Base-by-base conservation (phyloP, 2,329 filamentous ascomycete species). In the Penicillium sp. region DNA sequence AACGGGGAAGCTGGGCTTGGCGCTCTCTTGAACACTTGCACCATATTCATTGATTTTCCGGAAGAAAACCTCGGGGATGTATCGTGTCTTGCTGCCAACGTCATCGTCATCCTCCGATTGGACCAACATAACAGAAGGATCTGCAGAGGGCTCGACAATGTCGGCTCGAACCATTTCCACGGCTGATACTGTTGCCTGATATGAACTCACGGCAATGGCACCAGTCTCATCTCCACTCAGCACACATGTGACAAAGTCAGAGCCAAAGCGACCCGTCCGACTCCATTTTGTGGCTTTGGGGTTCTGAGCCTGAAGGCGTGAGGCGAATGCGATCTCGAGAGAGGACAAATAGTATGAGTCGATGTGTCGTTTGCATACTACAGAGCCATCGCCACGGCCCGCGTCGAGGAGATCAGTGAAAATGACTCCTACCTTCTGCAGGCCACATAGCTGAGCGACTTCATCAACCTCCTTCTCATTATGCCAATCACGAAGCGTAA, bases 1-100 rank as follows among this genome's bases (percentile, higher is more conserved):
- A 52, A 97, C 93, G 0, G 95, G 95, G 76, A 99, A 99, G 49
- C 91, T 88, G 0, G 95, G 95, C 75, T 97, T 98, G 26, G 95
- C 95, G 70, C 97, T 98, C 77, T 98, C 92, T 75, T 97, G 95
- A 7, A 98, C 95, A 69, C 94, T 97, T 65, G 90, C 92, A 37
- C 93, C 93, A 73, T 99, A 97, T 76, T 99, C 94, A 77, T 99
- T 99, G 77, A 97, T 92, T 68, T 87, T 89, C 63, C 94, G 88
- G 80, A 96, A 99, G 79, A 98, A 99, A 4, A 99, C 94, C 72
- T 99, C 95, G 0, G 95, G 95, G 25, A 99, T 96, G 73, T 99
- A 99, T 70, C 93, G 86, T 26, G 89, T 88, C 58, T 87, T 87
- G 74, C 85, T 89, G 53, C 78, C 82, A 58, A 81, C 87, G 68